Base-by-base conservation (phyloP, 108 stramenopile species). In the Mediolabrus comicus region DNA sequence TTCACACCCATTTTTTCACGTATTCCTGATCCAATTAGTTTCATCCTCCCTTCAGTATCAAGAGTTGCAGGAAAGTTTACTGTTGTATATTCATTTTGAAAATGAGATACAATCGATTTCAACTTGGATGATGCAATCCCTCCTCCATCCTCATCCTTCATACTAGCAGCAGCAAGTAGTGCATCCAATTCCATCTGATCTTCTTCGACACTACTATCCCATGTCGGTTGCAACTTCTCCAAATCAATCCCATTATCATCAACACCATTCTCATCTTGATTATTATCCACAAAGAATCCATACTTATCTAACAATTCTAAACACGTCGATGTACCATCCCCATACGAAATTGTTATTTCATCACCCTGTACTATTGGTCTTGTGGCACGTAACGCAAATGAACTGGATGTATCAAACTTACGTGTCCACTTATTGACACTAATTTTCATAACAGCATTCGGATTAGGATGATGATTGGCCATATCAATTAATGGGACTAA, bases 291-390 rank as follows among this genome's bases (percentile, higher is more conserved):
- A 46, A 69, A 69, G 24, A 69, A 69, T 24, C 69, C 69, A 69
- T 69, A 69, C 57, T 69, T 69, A 59, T 46, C 68, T 28, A 69
- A 25, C 39, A 69, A 14, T 19, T 69, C 56, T 27, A 69, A 43
- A 59, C 68, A 46, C 8, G 68, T 69, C 19, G 8, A 3, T 30
- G 34, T 58, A 13, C 68, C 57, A 59, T 59, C 58, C 24, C 57
- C 57, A 34, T 69, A 69, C 28, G 68, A 69, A 43, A 69, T 69
- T 5, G 58, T 69, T 16, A 59, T 43, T 31, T 69, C 68, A 38
- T 59, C 68, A 1, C 52, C 58, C 22, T 60, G 59, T 1, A 27
- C 29, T 12, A 69, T 69, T 1, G 43, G 31, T 51, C 38, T 39
- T 31, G 32, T 30, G 13, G 68, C 58, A 39, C 57, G 56, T 16